Percentiles rank a stretch among this genome's conserved stretches.
These are phyloP conservation scores for Pythium myriotylum DNA, from an alignment of 352 stramenopile genomes.

Conservation along the genomic window DNA sequence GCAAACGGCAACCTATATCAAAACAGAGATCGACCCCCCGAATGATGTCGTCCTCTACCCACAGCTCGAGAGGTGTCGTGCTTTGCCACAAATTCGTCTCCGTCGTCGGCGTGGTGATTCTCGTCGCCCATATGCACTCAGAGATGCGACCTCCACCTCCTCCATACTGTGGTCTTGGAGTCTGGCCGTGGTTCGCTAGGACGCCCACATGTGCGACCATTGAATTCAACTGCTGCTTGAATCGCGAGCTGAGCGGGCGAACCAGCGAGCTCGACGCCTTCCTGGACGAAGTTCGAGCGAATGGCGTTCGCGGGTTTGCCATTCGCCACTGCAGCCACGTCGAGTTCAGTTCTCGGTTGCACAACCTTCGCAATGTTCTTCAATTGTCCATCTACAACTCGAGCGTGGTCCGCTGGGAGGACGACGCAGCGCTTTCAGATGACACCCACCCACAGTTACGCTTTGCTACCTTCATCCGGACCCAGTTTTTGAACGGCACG, in stretches of 20 bases:
- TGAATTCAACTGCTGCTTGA: constrained; percentile 4
- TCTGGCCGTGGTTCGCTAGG: constrained; percentile 26
- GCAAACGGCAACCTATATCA: background rate
- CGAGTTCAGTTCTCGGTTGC: background rate
- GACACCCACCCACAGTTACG: background rate
- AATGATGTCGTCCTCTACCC: no score
- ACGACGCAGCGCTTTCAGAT: background rate
- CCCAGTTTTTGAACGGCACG: background rate
- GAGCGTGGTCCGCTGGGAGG: background rate
- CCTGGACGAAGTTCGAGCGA: background rate
- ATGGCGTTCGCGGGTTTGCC: background rate
- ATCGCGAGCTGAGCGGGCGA: background rate
- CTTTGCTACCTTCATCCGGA: background rate
- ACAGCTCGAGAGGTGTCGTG: background rate
- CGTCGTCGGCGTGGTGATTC: constrained; percentile 19
- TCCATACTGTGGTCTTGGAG: constrained; percentile 27
- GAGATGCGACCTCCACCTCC: constrained; percentile 5
- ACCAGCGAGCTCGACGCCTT: constrained; percentile 3
- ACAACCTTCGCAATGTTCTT: background rate
- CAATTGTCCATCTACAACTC: constrained; percentile 1
- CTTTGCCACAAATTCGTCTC: background rate
- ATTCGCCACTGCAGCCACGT: constrained; percentile 8
- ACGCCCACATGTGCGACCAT: constrained; percentile 30
- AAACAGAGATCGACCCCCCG: no score
- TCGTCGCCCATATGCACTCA: constrained; percentile 28